Evolutionary conservation across 73 alveolate genomes (phyloP).

Genomic region (Paramecium octaurelia): DNA sequence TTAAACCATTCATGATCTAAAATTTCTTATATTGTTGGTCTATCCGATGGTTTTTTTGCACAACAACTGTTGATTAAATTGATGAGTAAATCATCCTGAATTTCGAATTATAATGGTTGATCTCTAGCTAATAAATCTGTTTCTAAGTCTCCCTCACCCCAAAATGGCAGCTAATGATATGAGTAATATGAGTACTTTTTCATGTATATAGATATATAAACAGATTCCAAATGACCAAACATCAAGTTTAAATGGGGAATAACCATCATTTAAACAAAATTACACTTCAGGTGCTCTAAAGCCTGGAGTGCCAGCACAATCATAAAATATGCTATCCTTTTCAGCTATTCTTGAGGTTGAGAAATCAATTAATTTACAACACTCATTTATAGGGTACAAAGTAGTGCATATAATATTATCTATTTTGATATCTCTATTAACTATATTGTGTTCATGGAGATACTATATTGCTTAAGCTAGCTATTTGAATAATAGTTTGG

Average conservation of each 20-base stretch:
- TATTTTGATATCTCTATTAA: conserved; percentile 13
- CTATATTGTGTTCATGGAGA: neutral
- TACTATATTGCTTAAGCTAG: neutral
- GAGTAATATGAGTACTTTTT: neutral
- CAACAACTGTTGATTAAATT: neutral
- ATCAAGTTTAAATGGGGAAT: conserved; percentile 7
- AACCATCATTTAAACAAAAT: conserved; percentile 37
- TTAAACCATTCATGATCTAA: neutral
- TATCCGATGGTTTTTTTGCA: neutral
- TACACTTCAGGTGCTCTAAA: conserved; percentile 44
- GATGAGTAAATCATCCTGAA: neutral
- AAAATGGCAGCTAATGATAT: neutral
- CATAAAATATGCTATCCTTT: neutral
- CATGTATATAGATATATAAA: neutral
- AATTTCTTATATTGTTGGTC: neutral
- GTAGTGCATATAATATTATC: neutral
- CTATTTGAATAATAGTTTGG: neutral
- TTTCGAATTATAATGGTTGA: neutral
- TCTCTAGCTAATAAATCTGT: conserved; percentile 37
- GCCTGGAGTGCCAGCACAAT: conserved; percentile 41
- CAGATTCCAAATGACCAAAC: conserved; percentile 34
- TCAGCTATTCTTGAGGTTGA: neutral
- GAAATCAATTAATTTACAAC: neutral
- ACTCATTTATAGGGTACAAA: neutral
- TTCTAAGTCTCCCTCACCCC: conserved; percentile 36